Base-by-base conservation (phyloP, 2,329 filamentous ascomycete species). In the Venturia pyrina region DNA sequence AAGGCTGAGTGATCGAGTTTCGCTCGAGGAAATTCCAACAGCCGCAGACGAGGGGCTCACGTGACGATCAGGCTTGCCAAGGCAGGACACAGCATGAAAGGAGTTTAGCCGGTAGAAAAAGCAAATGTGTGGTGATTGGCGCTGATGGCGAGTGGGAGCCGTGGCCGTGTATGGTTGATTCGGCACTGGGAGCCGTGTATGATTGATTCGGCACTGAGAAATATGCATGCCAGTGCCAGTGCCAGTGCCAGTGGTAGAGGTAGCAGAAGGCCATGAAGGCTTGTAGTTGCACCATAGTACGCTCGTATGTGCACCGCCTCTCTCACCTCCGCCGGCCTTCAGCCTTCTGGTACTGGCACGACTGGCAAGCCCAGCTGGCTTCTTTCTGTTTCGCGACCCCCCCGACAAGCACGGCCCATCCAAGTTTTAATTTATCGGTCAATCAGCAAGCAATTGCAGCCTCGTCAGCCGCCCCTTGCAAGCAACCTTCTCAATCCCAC, bases 371-470 rank as follows among this genome's bases (percentile, higher is more conserved):
- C 32, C 50, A 34, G 50, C n/a, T 59, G 53, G 53, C 53, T 8
- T 59, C 24, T 37, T 37, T 24, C 32, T 28, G 50, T 37, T 59
- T 37, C 53, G 32, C 32, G 21, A 40, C 37, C 37, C 41, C 48
- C 21, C 46, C 8, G 21, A 4, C 48, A 10, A 21, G 50, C 50
- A 17, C 50, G 50, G 28, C 50, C 50, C 24, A 17, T 11, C 11
- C 24, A 32, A 19, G 50, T 11, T 32, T 56, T 59, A n/a, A 57
- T n/a, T n/a, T 59, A 59, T n/a, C 13, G 37, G 32, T 59, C 53
- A 37, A 59, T 59, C 53, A 37, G 53, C 28, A 37, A n/a, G 53
- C 53, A 59, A 59, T n/a, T n/a, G 53, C 53, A 59, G 53, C 53
- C 53, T 59, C 53, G 53, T 37, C 53, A 32, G 13, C 48, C 48